Evolutionary conservation across 495 filamentous ascomycete species (phyloP).

Genomic region (Trichoderma orchidacearum): DNA sequence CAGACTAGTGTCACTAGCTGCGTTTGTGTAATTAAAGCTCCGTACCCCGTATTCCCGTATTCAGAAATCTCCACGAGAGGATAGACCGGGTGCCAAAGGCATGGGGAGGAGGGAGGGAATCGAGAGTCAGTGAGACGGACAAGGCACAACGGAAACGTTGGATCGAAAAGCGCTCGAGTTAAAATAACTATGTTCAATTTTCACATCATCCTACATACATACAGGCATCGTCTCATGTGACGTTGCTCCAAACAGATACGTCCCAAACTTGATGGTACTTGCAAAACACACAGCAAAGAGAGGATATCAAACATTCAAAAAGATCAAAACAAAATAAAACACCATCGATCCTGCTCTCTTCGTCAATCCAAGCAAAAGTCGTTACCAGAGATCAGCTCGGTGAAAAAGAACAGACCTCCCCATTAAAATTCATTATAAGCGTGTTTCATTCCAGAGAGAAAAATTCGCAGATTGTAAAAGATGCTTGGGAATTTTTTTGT

Average conservation of each 20-base stretch:
- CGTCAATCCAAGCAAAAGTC: not conserved
- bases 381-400: not conserved
- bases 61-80: too few species aligned
- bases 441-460: not conserved
- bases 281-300: not conserved
- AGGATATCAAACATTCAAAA: not conserved
- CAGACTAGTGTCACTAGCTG: not conserved
- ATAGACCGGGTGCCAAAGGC: not conserved
- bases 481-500: not conserved
- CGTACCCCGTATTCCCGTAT: not conserved
- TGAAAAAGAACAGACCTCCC: not conserved
- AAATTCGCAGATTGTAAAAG: not conserved
- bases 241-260: not conserved
- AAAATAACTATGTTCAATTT: not conserved
- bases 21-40: not conserved
- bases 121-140: not conserved
- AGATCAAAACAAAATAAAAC: not conserved
- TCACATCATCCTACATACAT: not conserved
- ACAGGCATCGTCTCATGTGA: too few species aligned
- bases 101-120: not conserved
- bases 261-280: not conserved
- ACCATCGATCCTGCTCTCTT: not conserved
- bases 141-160: not conserved
- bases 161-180: too few species aligned
- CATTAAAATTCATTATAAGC: slow-evolving; percentile 1